Evolutionary conservation across 2,329 filamentous ascomycete genomes (phyloP), one percentile per base, ranked within the genome.

Genomic region (Xenosphaeropsis pyriputrescens): DNA sequence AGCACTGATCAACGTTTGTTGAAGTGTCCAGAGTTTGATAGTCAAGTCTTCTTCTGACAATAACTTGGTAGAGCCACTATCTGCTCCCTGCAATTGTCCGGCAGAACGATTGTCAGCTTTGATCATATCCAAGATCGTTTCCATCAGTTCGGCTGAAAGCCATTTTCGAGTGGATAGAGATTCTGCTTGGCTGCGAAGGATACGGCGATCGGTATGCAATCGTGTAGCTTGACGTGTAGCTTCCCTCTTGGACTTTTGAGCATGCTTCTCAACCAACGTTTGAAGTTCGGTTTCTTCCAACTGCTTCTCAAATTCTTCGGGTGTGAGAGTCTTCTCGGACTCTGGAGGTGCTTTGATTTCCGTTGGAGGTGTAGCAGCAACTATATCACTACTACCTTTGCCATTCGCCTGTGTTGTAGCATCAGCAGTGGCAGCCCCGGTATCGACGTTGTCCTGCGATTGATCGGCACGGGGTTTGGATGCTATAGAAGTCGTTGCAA

Each of bases 231-330:
- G 85, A 15, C 89, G 79, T 45, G 72, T 65, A 13, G 80, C 77
- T 58, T 95, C 88, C 50, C 79, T 77, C 48, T 79, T 80, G 43
- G 80, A 79, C 57, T 89, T 94, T 31, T 72, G 62, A 0, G 79
- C 79, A 57, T 89, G 65, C 52, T 86, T 91, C 45, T 96, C 89
- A 13, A 96, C 79, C 5, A 95, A 63, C 16, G 84, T 62, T 57
- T 96, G 88, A 29, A 98, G 65, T 50, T 93, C 85, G n/a, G 85
- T 81, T 50, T 86, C 80, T 55, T 95, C 85, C 13, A 96, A 70
- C 50, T 93, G 85, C 45, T 66, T 77, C 54, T 95, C 91, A 37
- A 95, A 81, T 56, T 96, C 85, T 54, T 95, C 89, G 1, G 89
- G 80, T 35, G 75, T 85, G 45, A 89, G 60, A 18, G 71, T 62